Evolutionary conservation across 495 filamentous ascomycete genomes (phyloP).

Genomic region (Penicillium pulvis): DNA sequence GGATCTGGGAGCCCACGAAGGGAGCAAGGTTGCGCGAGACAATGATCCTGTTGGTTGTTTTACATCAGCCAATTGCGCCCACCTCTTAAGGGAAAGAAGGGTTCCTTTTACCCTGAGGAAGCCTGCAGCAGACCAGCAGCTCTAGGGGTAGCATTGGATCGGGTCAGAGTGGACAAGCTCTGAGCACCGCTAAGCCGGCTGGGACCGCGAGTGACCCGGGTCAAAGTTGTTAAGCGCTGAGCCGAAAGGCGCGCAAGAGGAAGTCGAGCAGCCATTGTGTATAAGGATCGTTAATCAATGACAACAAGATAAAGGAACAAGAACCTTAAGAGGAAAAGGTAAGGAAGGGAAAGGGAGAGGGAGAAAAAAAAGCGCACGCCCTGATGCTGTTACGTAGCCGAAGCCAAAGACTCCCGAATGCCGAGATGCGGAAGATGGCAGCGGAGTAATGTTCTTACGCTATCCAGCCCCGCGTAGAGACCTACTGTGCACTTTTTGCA

Average conservation of each 20-base stretch:
- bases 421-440: conserved; percentile 29
- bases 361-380: conserved; percentile 15
- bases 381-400: conserved; percentile 32
- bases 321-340: conserved; percentile 1
- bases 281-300: neutral
- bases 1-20: conserved; percentile 38
- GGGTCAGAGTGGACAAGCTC: conserved; percentile 29
- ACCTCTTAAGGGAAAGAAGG: neutral
- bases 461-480: conserved; percentile 20
- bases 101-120: conserved; percentile 29
- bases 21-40: conserved; percentile 33
- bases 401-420: conserved; percentile 26
- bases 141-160: conserved; percentile 22
- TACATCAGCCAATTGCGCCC: conserved; percentile 15
- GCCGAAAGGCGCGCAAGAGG: conserved; percentile 40
- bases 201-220: conserved; percentile 30
- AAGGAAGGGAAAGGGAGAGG: conserved; percentile 11
- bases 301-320: neutral
- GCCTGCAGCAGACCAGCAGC: conserved; percentile 34
- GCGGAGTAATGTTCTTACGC: conserved; percentile 48
- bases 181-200: conserved; percentile 28
- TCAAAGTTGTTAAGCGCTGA: conserved; percentile 35
- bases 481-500: conserved; percentile 30
- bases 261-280: conserved; percentile 47
- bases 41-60: conserved; percentile 24